Base-by-base conservation (phyloP, 768 basidiomycete species). In the Kondoa malvinella region DNA sequence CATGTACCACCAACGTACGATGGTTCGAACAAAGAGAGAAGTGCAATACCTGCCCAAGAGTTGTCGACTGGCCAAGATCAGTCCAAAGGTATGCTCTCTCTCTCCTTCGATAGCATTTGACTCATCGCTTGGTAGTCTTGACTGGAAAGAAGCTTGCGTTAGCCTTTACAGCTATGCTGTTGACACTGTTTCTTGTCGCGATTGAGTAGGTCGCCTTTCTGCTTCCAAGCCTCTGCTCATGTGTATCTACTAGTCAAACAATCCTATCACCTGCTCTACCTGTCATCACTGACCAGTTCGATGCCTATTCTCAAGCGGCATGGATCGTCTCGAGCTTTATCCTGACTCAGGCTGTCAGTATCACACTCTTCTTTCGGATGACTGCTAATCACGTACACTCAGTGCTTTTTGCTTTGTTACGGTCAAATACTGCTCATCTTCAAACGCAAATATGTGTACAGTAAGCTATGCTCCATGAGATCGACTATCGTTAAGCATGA, bases 351-450 rank as follows among this genome's bases (percentile, higher is more conserved):
- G 16, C 72, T 33, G 71, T 72, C 21, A 72, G 72, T 57, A 50
- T 31, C 65, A 34, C 60, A 59, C 31, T 33, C 34, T 32, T 33
- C 32, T 34, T 25, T 56, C 2, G 4, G 14, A 12, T 21, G 27
- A 17, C 33, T 63, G 15, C n/a, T 14, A 4, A 2, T 57, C 1
- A 27, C 17, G 17, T 33, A 32, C 31, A 1, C 66, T 14, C 61
- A 69, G 34, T 65, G 70, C 21, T 74, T 76, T 69, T 65, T 78
- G 60, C 71, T 77, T 62, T 67, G 73, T 27, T 74, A 70, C 65
- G 78, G 77, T 26, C 77, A 77, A 59, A 30, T 77, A 15, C 68
- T 77, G 3, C 74, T 72, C 25, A 73, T 78, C 64, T 72, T 69
- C 33, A 70, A 76, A 2, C 76, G 76, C 14, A 79, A 79, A 68